A percentile compares a stretch with the other conserved stretches of the same genome.
These are phyloP conservation scores for Vanderwaltozyma yarrowii DNA, from an alignment of 805 yeast genomes.

Conservation along the genomic window DNA sequence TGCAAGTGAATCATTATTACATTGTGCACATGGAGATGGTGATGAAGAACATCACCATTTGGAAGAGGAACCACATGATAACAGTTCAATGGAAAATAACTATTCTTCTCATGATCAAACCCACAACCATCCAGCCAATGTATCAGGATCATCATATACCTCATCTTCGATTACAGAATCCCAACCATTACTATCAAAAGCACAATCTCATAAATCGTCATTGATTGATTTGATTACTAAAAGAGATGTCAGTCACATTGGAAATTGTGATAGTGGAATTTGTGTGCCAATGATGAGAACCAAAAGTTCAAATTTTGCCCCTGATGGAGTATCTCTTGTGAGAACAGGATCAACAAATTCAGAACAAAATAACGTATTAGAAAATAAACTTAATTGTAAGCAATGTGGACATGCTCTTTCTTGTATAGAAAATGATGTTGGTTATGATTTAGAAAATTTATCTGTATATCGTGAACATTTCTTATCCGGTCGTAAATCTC, in stretches of 20 bases:
- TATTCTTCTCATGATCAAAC: too few species aligned
- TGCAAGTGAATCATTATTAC: conserved; percentile 76
- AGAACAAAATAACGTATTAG: background rate
- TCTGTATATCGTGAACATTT: conserved; percentile 26
- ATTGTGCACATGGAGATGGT: conserved; percentile 56
- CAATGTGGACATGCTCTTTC: conserved; percentile 8
- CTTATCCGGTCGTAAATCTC: conserved; percentile 6
- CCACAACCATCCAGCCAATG: too few species aligned
- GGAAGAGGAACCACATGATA: conserved; percentile 7
- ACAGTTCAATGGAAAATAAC: too few species aligned
- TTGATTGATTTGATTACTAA: conserved; percentile 11
- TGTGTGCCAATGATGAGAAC: conserved; percentile 12
- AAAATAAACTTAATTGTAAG: background rate
- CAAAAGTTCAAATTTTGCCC: conserved; percentile 9
- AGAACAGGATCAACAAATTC: background rate
- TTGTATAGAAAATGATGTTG: conserved; percentile 28
- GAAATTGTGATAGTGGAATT: conserved; percentile 6
- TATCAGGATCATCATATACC: conserved; percentile 5
- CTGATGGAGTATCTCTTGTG: conserved; percentile 1
- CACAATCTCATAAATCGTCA: conserved; percentile 6
- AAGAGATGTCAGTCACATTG: conserved; percentile 3
- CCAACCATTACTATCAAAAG: background rate
- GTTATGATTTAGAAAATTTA: conserved; percentile 29
- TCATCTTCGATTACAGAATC: conserved; percentile 3
- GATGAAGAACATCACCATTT: conserved; percentile 11